Conservation (phyloP, 2,329 filamentous ascomycete genomes). For the Fusarium duplospermum region DNA sequence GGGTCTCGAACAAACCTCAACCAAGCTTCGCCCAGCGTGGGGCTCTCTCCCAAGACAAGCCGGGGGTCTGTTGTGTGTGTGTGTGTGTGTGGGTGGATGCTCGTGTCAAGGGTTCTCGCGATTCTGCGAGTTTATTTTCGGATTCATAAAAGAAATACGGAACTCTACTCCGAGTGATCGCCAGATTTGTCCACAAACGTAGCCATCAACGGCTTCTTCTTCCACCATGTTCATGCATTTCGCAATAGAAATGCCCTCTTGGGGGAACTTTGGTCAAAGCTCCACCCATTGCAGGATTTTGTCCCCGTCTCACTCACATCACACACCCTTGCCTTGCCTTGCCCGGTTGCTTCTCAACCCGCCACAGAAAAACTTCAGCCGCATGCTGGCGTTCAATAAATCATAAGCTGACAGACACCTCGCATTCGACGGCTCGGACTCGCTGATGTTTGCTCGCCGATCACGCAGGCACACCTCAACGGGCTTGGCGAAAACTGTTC, state of each 20-base stretch:
- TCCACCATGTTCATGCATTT: neutral
- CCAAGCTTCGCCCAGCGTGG: constrained; percentile 43
- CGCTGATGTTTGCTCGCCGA: neutral
- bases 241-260: neutral
- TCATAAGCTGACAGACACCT: constrained; percentile 10
- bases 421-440: neutral
- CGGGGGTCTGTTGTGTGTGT: neutral
- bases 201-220: neutral
- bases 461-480: neutral
- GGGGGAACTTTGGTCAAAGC: neutral
- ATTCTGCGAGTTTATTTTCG: constrained; percentile 29
- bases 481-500: neutral
- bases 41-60: constrained; percentile 12
- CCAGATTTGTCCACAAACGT: neutral
- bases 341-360: neutral
- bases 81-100: neutral
- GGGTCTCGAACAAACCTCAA: constrained; percentile 39
- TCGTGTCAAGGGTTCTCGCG: constrained; percentile 17
- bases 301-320: neutral
- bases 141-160: neutral
- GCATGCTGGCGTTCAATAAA: neutral
- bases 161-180: neutral
- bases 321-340: neutral
- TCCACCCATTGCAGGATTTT: neutral
- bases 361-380: neutral